Base-by-base conservation (phyloP, 1,139 yeast species). In the Petasospora fabianii region DNA sequence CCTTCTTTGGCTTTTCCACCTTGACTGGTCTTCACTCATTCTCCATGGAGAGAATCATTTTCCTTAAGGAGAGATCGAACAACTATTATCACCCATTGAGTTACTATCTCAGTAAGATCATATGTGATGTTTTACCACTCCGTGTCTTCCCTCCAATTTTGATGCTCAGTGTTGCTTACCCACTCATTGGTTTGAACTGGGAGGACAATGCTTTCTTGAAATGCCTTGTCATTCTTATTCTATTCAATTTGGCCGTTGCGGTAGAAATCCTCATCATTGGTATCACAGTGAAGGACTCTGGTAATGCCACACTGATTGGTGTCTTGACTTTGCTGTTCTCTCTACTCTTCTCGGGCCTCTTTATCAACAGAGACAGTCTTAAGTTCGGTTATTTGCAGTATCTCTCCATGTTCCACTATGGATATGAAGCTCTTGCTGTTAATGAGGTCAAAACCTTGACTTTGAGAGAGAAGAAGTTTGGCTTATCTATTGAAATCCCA, bases 401-500 rank as follows among this genome's bases (percentile, higher is more conserved):
- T 68, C 60, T 88, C 27, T 87, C 97, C 0, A 77, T 92, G 38
- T 92, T 90, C 73, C 97, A 92, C 61, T 92, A 88, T 58, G 97
- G 96, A 0, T 92, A 90, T 58, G 98, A 92, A 59, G 86, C 97
- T 0, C 68, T 92, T 49, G 74, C 90, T 2, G 90, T 92, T 39
- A 92, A 92, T 59, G 98, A 92, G 60, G 97, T 92, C n/a, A 84
- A 81, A 56, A 86, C 86, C 36, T 71, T 92, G 56, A 80, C 87
- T 11, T 70, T 92, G 53, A 80, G 78, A 48, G 98, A 92, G 58
- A 81, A 80, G 59, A 92, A 92, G 62, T 92, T 81, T 56, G 98
- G 98, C 0, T 71, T 92, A 31, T 84, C 92, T 36, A 92, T 92
- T 50, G 96, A 88, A 61, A 95, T 92, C n/a, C 98, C 98, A 0